A percentile compares a stretch with the other conserved stretches of the same genome.
These are phyloP conservation scores for Agroathelia rolfsii DNA, from an alignment of 1,284 basidiomycete genomes.

Conservation along the genomic window DNA sequence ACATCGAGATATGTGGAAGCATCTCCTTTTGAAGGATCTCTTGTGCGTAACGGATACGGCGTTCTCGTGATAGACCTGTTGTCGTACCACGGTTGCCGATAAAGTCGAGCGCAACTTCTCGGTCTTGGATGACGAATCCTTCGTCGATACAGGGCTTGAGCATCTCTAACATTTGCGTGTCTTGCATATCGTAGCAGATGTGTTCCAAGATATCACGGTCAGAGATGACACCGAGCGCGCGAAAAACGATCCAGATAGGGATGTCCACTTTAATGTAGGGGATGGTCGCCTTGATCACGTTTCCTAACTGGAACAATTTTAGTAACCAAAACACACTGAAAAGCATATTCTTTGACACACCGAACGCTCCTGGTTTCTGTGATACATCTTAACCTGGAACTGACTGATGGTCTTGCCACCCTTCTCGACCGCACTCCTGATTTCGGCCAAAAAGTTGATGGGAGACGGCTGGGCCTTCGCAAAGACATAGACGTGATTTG, in stretches of 20 bases:
- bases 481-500: slow-evolving; percentile 99
- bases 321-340: neutral
- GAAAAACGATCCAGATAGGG: slow-evolving; percentile 98
- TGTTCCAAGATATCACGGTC: slow-evolving; percentile 97
- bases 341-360: slow-evolving; percentile 34
- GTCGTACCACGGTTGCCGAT: slow-evolving; percentile 98
- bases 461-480: slow-evolving; percentile 96
- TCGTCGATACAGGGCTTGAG: slow-evolving; percentile 98
- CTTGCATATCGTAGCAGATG: slow-evolving; percentile 97
- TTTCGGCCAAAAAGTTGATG: slow-evolving; percentile 93
- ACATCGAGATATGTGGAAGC: slow-evolving; percentile 95
- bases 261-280: slow-evolving; percentile 99
- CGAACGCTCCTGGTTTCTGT: slow-evolving; percentile 78
- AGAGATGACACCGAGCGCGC: slow-evolving; percentile 94
- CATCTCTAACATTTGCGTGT: slow-evolving; percentile 95
- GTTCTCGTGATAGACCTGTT: slow-evolving; percentile 84
- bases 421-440: slow-evolving; percentile 96
- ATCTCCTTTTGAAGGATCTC: slow-evolving; percentile 99
- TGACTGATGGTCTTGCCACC: slow-evolving; percentile 98
- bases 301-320: slow-evolving; percentile 52
- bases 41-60: slow-evolving; percentile 92
- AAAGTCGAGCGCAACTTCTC: slow-evolving; percentile 94
- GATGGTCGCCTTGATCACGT: slow-evolving; percentile 94
- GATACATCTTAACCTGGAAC: slow-evolving; percentile 97
- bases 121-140: slow-evolving; percentile 96